Conservation (phyloP, 2,329 filamentous ascomycete species). For the Exophiala lecanii-corni region DNA sequence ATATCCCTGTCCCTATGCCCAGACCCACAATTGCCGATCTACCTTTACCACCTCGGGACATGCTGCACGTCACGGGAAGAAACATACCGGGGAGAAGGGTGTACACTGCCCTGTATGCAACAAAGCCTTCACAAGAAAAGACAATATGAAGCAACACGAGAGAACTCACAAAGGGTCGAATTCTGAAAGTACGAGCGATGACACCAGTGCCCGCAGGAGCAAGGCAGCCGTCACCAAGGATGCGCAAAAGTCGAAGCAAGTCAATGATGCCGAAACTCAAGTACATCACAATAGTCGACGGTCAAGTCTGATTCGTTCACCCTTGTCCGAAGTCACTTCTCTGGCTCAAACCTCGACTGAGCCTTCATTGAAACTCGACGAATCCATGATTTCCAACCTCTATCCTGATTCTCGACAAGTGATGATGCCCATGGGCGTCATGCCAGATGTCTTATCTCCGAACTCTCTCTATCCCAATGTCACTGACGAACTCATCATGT, state of each 20-base stretch:
- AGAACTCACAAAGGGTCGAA: conserved; percentile 50
- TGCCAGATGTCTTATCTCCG: conserved; percentile 21
- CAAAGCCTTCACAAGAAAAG: conserved; percentile 64
- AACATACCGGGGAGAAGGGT: conserved; percentile 64
- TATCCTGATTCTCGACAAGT: conserved; percentile 18
- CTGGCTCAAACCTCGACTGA: conserved; percentile 23
- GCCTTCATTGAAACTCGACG: conserved; percentile 17
- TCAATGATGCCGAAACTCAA: conserved; percentile 13
- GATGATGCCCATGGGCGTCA: conserved; percentile 20
- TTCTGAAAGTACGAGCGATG: conserved; percentile 15
- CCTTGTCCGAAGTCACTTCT: conserved; percentile 24
- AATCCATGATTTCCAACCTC: conserved; percentile 9
- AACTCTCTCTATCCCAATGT: conserved; percentile 25
- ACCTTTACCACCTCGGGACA: conserved; percentile 65
- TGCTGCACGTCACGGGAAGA: conserved; percentile 63
- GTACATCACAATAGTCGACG: conserved; percentile 16
- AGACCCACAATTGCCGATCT: conserved; percentile 54
- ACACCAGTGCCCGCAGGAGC: conserved; percentile 17
- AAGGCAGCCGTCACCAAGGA: conserved; percentile 28
- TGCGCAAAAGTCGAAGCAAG: conserved; percentile 20
- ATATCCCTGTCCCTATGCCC: conserved; percentile 61
- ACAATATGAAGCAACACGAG: conserved; percentile 67
- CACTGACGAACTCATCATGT: conserved; percentile 19
- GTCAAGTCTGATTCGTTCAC: conserved; percentile 22
- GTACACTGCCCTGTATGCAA: conserved; percentile 64